Evolutionary conservation across 176 grass and related monocot genomes (phyloP), one percentile per base, ranked within the genome.

Genomic region (Zizania latifolia): DNA sequence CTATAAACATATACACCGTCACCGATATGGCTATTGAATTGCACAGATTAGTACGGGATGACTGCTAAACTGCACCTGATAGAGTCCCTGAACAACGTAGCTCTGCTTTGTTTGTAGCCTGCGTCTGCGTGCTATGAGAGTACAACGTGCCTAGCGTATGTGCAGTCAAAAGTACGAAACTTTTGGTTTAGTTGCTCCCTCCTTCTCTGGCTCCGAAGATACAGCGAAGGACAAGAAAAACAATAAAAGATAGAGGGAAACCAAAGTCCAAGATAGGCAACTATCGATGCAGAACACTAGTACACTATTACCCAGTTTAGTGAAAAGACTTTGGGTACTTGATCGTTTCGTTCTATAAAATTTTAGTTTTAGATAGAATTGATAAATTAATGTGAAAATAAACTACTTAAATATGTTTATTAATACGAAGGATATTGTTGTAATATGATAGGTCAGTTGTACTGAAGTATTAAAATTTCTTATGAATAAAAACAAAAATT

Each of bases 111-210:
- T 82, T 82, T 76, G 58, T 13, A 33, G 44, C 78, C 78, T 70
- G 32, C 41, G 2, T 1, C 45, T 19, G 4, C 1, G 39, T 41
- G n/a, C n/a, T n/a, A n/a, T n/a, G n/a, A 51, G 8, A 22, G 48
- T 53, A 53, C 70, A 28, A 29, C 31, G 7, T 21, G 64, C 41
- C 58, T 65, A 38, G 53, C 44, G 27, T 38, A 26, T 33, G 39
- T 82, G 58, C 58, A 63, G 79, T 87, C 73, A 78, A 72, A 82
- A 78, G 78, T 63, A 39, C 23, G 72, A 14, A 59, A 41, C 30
- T 76, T 84, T 79, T 50, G 41, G 34, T 53, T 78, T 46, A 29
- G 64, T 68, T 72, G 48, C 7, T 22, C 54, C 66, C 16, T 28
- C 22, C 27, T 59, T 66, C 48, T 43, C 51, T 74, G 68, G 72